Percentiles rank a stretch among this genome's conserved stretches.
Conservation (phyloP, 2,329 filamentous ascomycete species). For the Zasmidium cellare region DNA sequence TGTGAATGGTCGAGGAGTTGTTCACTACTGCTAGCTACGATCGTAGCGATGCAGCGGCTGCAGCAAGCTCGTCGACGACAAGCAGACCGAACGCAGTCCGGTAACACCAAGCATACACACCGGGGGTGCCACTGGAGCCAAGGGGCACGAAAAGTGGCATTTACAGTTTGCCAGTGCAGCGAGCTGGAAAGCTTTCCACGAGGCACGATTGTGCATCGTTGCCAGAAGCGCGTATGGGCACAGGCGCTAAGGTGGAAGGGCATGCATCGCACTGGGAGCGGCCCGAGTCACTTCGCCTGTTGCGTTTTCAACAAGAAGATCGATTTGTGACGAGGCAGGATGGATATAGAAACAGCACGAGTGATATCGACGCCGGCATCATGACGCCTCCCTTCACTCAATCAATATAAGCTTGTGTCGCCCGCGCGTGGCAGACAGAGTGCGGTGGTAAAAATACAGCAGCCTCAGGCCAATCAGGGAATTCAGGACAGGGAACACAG, state of each 20-base stretch:
- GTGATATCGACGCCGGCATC: neutral
- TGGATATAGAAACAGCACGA: neutral
- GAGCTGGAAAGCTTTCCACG: constrained; percentile 3
- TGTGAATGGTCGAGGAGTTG: neutral
- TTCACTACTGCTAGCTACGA: neutral
- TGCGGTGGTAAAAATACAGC: neutral
- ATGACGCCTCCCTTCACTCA: neutral
- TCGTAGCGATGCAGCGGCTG: neutral
- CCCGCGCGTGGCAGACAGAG: neutral
- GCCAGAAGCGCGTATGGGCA: neutral
- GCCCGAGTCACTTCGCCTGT: neutral
- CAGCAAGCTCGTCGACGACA: neutral
- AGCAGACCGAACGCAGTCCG: neutral
- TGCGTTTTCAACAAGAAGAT: too few relatives aligned
- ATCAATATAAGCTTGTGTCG: neutral
- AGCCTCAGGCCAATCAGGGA: neutral
- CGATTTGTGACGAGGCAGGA: neutral
- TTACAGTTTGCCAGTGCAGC: constrained; percentile 2
- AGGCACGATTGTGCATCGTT: neutral
- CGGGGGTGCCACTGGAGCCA: neutral
- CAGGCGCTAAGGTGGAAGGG: neutral
- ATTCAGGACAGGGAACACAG: neutral
- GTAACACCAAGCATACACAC: neutral
- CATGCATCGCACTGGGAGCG: neutral
- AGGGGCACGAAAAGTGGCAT: neutral